Conservation (phyloP, 2,329 filamentous ascomycete species). For the Aureobasidium sp. region DNA sequence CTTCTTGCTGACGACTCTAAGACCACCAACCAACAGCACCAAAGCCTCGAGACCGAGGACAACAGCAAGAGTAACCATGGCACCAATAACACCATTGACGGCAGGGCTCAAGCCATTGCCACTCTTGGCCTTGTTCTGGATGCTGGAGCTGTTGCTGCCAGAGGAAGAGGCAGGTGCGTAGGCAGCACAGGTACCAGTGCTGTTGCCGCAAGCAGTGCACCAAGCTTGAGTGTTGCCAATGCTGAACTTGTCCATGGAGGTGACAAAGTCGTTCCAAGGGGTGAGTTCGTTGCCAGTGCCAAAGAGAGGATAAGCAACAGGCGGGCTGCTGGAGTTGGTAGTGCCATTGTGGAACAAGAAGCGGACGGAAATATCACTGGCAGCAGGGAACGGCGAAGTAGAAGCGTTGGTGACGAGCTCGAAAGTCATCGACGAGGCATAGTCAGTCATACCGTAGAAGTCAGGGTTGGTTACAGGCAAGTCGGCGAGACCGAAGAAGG, state of each 20-base stretch:
- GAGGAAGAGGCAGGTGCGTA: constrained; percentile 27
- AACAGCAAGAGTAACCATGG: constrained; percentile 58
- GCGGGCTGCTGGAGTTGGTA: constrained; percentile 36
- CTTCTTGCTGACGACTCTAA: constrained; percentile 52
- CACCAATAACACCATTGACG: constrained; percentile 74
- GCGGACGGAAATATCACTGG: constrained; percentile 47
- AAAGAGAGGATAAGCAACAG: constrained; percentile 51
- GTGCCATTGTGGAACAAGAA: constrained; percentile 59
- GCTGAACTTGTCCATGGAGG: constrained; percentile 56
- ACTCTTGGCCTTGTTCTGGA: constrained; percentile 20
- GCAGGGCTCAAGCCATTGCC: constrained; percentile 52
- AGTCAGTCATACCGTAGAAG: constrained; percentile 75
- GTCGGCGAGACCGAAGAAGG: constrained; percentile 53
- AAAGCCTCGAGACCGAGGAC: constrained; percentile 50
- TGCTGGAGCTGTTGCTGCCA: constrained; percentile 14
- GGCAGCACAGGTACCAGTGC: constrained; percentile 55
- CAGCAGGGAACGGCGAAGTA: constrained; percentile 23
- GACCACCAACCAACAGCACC: constrained; percentile 47
- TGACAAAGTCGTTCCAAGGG: constrained; percentile 61
- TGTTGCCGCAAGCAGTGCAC: constrained; percentile 70
- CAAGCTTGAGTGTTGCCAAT: constrained; percentile 58
- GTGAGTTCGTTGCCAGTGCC: constrained; percentile 48
- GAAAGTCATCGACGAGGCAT: constrained; percentile 73
- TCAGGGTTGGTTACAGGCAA: constrained; percentile 43
- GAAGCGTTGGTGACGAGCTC: constrained; percentile 57